phyloP scores from a whole-genome alignment of 2,329 filamentous ascomycete genomes.

The Kalaharituber pfeilii region DNA sequence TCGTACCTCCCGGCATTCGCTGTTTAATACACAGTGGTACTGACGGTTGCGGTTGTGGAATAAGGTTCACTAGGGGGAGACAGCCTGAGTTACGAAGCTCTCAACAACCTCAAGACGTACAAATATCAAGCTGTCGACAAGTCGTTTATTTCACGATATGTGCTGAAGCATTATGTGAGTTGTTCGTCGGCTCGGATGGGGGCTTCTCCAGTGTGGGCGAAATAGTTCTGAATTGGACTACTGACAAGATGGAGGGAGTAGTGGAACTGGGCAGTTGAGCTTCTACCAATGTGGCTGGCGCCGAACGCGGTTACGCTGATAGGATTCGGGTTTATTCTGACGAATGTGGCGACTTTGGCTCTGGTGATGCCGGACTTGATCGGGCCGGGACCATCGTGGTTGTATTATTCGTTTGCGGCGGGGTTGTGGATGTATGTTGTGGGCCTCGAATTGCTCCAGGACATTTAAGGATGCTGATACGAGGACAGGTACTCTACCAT shows the following conservation, averaged over 20 bases:
- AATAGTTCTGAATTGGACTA: background rate
- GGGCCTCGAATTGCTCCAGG: background rate
- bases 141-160: constrained; percentile 80
- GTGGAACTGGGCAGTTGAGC: constrained; percentile 93
- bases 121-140: constrained; percentile 97
- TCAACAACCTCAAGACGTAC: constrained; percentile 84
- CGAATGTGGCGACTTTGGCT: constrained; percentile 58
- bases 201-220: background rate
- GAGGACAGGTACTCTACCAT: constrained; percentile 61
- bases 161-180: constrained; percentile 85
- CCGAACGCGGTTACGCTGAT: constrained; percentile 95
- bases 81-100: constrained; percentile 40
- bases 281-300: constrained; percentile 87
- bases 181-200: background rate
- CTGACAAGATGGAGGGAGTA: constrained; percentile 28
- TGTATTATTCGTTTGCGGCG: constrained; percentile 90
- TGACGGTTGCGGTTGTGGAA: too few species aligned
- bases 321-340: constrained; percentile 85
- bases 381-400: constrained; percentile 74
- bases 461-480: constrained; percentile 1
- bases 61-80: background rate
- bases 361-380: constrained; percentile 77
- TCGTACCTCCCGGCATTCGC: too few species aligned
- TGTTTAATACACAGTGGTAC: too few species aligned
- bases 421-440: constrained; percentile 71